Base-by-base conservation (phyloP, 2,329 filamentous ascomycete species). In the Cladosporium colombiae region DNA sequence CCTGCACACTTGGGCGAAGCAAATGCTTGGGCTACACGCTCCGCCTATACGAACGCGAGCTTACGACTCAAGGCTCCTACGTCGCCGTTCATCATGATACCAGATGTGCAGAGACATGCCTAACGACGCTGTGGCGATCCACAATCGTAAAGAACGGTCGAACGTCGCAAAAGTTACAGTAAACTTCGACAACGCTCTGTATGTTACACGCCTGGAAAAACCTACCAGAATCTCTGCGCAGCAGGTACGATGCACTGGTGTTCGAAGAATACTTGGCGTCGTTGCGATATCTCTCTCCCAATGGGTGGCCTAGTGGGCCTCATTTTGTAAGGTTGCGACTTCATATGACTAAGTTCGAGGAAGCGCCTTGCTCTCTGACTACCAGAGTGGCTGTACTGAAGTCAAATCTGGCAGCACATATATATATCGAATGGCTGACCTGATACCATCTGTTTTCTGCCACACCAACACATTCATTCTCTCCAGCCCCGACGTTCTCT, bases 271-370 rank as follows among this genome's bases (percentile, higher is more conserved):
- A 33, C 52, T 33, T 33, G 18, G 52, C 52, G 18, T 29, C 29
- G 18, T 21, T 11, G 40, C 23, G 18, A 29, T 55, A 31, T 21
- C 27, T 55, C 16, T 16, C 18, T 29, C 4, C 18, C 52, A 29
- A 55, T 11, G 18, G 18, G 52, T 21, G 27, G n/a, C 52, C 52
- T 21, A 33, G 25, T 18, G 31, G 52, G 33, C 55, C 55, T 57
- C 55, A 57, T 57, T 33, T 57, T 57, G 33, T 40, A 57, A 40
- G 33, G 55, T 57, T 57, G 21, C 21, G 29, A 40, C 31, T 35
- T 25, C 29, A 35, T 23, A 37, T n/a, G 55, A 35, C 13, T 57
- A 33, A 31, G 31, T 40, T 55, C 27, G 18, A 55, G 27, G 7
- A 56, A 23, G 13, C 16, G 29, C 29, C 10, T 35, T 21, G 25